Evolutionary conservation across 768 basidiomycete species (phyloP), one percentile per base, ranked within the genome.

Genomic region (Leucogyrophana mollusca): DNA sequence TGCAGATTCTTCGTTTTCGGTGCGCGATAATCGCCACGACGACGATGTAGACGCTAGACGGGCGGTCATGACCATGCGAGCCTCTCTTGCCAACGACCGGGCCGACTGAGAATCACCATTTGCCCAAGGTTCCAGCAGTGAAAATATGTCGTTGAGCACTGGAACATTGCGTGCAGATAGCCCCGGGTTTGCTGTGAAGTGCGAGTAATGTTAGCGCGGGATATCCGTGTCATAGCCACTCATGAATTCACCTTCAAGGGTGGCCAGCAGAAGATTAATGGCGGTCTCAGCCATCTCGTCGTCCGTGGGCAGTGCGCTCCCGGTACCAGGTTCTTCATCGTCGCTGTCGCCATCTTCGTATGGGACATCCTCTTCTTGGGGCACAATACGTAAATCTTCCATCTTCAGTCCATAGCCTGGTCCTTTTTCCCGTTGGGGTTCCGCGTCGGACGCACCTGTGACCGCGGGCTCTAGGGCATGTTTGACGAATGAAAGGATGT

Each of bases 401-500:
- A 67, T 54, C 14, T 58, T 57, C 18, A 70, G 62, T 32, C 61
- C 64, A 21, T 42, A 53, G 27, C 17, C 47, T 35, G 30, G 56
- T 47, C 40, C 49, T 34, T 54, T 21, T 23, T 9, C 2, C 20
- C 10, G n/a, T 16, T 36, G 45, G 25, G 36, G 27, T 21, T 25
- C 17, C 21, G 45, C 25, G 22, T 30, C 46, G 34, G 16, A 44
- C 43, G 45, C 43, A 44, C 6, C n/a, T 20, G 39, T 20, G 13
- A 27, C 37, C 14, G 64, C 58, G 4, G 80, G 67, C 39, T 83
- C 79, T 4, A 96, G 68, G 1, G 87, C 86, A 48, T 90, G 82
- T 45, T 85, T 86, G 20, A 97, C 74, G 59, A 96, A 96, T 2
- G 77, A 72, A n/a, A 98, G 62, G 9, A 94, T 76, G 46, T 94